These are phyloP conservation scores for Collariella sp. DNA, from an alignment of 495 filamentous ascomycete species.

Conservation along the genomic window DNA sequence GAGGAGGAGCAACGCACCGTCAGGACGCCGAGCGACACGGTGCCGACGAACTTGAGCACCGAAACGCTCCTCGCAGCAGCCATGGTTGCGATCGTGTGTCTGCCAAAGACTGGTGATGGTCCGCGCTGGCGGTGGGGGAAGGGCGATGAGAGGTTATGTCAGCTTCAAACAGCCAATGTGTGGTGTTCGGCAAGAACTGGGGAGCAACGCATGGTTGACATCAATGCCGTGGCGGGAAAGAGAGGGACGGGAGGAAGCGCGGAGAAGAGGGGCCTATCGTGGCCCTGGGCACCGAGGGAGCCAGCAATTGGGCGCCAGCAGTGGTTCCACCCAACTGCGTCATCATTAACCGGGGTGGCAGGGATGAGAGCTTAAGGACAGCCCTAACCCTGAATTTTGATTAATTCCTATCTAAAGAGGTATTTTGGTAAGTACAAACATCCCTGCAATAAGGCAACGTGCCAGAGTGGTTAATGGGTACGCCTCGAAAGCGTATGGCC, in stretches of 20 bases:
- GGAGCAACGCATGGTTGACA: background rate
- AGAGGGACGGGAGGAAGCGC: background rate
- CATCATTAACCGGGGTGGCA: background rate
- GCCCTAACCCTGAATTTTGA: constrained; percentile 5
- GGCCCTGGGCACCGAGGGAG: background rate
- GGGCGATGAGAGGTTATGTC: background rate
- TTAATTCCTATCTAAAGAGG: background rate
- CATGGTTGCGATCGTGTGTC: constrained; percentile 44
- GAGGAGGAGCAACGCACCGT: constrained; percentile 55
- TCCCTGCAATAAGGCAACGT: constrained; percentile 26
- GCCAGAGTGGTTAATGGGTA: constrained; percentile 47
- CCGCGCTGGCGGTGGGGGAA: constrained; percentile 2
- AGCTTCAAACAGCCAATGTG: background rate
- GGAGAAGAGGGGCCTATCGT: background rate
- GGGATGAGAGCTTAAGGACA: background rate
- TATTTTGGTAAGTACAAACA: background rate
- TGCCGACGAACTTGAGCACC: constrained; percentile 80
- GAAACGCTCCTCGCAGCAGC: constrained; percentile 58
- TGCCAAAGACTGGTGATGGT: background rate
- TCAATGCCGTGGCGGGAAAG: background rate
- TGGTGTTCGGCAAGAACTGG: background rate
- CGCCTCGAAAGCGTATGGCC: constrained; percentile 47
- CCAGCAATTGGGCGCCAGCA: constrained; percentile 1
- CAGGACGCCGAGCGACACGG: constrained; percentile 73
- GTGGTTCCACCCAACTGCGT: background rate